phyloP scores from a whole-genome alignment of 129 eudicot genomes.

The Chrysanthemum lavandulifolium region DNA sequence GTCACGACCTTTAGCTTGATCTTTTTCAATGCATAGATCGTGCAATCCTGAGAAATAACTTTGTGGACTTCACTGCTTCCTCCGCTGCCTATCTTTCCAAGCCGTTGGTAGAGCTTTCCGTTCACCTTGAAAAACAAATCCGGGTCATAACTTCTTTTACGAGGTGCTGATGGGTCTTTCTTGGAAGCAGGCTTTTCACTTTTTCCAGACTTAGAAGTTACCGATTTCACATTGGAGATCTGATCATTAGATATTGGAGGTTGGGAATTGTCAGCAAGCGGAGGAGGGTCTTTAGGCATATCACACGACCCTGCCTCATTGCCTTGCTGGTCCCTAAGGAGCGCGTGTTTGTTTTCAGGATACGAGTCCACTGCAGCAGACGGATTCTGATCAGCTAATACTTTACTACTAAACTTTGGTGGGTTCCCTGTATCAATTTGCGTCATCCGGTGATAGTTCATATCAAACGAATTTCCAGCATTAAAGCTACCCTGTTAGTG shows the following conservation, averaged over 20 bases:
- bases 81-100: conserved; percentile 99
- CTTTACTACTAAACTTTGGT: conserved; percentile 24
- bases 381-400: conserved; percentile 32
- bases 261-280: conserved; percentile 39
- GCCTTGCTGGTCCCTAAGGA: conserved; percentile 27
- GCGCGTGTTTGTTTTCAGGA: conserved; percentile 32
- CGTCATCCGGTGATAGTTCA: neutral
- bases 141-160: conserved; percentile 69
- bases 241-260: conserved; percentile 41
- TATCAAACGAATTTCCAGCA: conserved; percentile 9
- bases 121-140: conserved; percentile 90
- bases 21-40: conserved; percentile 88
- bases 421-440: conserved; percentile 31
- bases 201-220: conserved; percentile 50
- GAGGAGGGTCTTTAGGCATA: conserved; percentile 35
- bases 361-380: neutral
- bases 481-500: neutral
- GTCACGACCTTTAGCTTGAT: conserved; percentile 99
- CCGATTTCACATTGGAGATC: conserved; percentile 46
- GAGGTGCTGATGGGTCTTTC: conserved; percentile 64
- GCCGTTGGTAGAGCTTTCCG: conserved; percentile 94
- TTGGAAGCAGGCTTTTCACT: conserved; percentile 53
- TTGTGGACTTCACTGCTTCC: conserved; percentile 99
- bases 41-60: conserved; percentile 91
- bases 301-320: conserved; percentile 31